Percentiles rank a stretch among this genome's conserved stretches.
Conservation (phyloP, 305 asterid genomes). For the Rubia peregrina region DNA sequence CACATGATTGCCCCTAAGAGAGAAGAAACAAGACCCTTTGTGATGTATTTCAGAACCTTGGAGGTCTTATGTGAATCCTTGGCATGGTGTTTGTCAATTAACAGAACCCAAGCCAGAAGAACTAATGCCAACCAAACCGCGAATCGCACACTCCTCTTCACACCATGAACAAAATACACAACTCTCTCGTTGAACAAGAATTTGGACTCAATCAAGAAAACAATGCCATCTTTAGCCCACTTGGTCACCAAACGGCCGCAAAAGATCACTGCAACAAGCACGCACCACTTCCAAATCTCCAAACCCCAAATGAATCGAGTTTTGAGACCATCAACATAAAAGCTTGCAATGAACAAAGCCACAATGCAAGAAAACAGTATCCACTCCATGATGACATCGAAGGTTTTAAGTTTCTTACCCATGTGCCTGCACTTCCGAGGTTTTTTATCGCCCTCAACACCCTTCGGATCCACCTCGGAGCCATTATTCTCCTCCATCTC, state of each 20-base stretch:
- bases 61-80: slow-evolving; percentile 25
- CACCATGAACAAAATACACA: slow-evolving; percentile 48
- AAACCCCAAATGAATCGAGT: slow-evolving; percentile 29
- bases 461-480: background rate
- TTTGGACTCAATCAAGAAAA: slow-evolving; percentile 54
- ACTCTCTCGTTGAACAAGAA: slow-evolving; percentile 61
- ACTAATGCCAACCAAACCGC: slow-evolving; percentile 55
- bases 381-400: slow-evolving; percentile 39
- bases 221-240: slow-evolving; percentile 43
- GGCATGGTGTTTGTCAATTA: slow-evolving; percentile 37
- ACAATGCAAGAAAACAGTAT: slow-evolving; percentile 26
- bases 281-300: slow-evolving; percentile 62
- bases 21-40: slow-evolving; percentile 44
- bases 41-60: slow-evolving; percentile 35
- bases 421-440: slow-evolving; percentile 14
- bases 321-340: slow-evolving; percentile 21
- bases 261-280: slow-evolving; percentile 44
- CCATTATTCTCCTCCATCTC: background rate
- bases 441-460: background rate
- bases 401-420: slow-evolving; percentile 36
- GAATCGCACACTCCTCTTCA: slow-evolving; percentile 47
- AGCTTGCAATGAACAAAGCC: slow-evolving; percentile 32
- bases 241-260: slow-evolving; percentile 65
- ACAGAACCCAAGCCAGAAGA: slow-evolving; percentile 50
- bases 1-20: slow-evolving; percentile 66